Evolutionary conservation across 2,329 filamentous ascomycete species (phyloP).

Genomic region (Trichoderma gracile): DNA sequence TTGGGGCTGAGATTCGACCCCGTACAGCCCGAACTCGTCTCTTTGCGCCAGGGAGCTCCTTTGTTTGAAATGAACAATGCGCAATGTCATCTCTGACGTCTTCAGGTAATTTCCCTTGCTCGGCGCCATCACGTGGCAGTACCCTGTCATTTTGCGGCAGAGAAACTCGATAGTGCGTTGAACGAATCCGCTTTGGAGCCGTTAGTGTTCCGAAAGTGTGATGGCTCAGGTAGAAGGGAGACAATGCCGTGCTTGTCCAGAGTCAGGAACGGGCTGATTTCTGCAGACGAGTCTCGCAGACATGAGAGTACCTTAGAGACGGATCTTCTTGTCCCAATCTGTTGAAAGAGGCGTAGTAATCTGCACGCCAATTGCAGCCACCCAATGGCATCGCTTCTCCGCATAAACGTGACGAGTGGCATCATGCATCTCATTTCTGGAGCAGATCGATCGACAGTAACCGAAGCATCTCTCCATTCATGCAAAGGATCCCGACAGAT

Average conservation of each 20-base stretch:
- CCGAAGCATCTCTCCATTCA: neutral
- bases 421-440: neutral
- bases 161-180: slow-evolving; percentile 18
- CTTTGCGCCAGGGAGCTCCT: slow-evolving; percentile 6
- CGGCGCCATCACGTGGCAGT: slow-evolving; percentile 14
- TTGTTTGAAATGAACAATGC: slow-evolving; percentile 10
- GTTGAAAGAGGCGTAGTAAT: neutral
- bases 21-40: neutral
- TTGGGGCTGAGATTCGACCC: neutral
- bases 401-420: neutral
- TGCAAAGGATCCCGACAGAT: neutral
- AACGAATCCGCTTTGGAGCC: slow-evolving; percentile 17
- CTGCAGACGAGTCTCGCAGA: neutral
- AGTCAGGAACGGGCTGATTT: neutral
- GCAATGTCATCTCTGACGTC: slow-evolving; percentile 2
- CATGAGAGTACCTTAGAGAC: neutral
- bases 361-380: neutral
- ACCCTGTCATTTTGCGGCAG: slow-evolving; percentile 17
- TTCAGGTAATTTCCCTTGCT: slow-evolving; percentile 5
- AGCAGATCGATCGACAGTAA: neutral
- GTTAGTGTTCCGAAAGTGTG: slow-evolving; percentile 5
- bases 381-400: neutral
- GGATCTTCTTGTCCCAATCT: neutral
- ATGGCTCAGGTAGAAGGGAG: neutral
- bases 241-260: neutral